Base-by-base conservation (phyloP, 139 green algal genomes). In the Pleodorina starrii region DNA sequence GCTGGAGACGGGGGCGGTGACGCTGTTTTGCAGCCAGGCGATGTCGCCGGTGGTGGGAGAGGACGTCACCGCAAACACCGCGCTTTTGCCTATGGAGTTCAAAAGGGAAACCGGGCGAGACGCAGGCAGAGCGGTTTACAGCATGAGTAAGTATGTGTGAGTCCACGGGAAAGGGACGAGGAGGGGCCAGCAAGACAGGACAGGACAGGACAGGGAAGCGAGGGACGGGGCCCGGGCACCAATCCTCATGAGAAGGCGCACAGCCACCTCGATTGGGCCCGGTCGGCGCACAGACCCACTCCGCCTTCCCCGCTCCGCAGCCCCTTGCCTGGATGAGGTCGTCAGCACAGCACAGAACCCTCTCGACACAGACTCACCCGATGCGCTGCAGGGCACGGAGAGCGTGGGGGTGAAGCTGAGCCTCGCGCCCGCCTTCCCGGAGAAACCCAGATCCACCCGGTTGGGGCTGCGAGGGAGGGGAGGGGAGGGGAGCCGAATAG, bases 391-490 rank as follows among this genome's bases (percentile, higher is more conserved):
- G 3, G 76, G 46, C 76, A 84, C 76, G 0, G 6, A 16, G 51
- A 84, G 71, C 5, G 46, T 71, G 48, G 35, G 32, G 32, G 21
- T 48, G 50, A 71, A 84, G 76, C 5, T 48, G n/a, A n/a, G 69
- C 14, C 32, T 32, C 16, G 32, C 76, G 17, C 16, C 25, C 0
- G 23, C 17, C 10, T 19, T 35, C 0, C 6, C 7, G 1, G 48
- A 69, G 36, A 11, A n/a, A 5, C 76, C 76, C n/a, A 84, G 76
- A 38, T 84, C 76, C 50, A 84, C n/a, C n/a, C 76, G 76, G 46
- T 69, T 69, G 35, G 76, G 76, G 46, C 76, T 84, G 76, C 11
- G 35, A 21, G 46, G 1, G 17, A 25, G 21, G 44, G 74, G 11
- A 57, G 19, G 36, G 25, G 6, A 6, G 17, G 1, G 69, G n/a